phyloP scores from a whole-genome alignment of 83 land plant genomes.

The Thuja plicata region DNA sequence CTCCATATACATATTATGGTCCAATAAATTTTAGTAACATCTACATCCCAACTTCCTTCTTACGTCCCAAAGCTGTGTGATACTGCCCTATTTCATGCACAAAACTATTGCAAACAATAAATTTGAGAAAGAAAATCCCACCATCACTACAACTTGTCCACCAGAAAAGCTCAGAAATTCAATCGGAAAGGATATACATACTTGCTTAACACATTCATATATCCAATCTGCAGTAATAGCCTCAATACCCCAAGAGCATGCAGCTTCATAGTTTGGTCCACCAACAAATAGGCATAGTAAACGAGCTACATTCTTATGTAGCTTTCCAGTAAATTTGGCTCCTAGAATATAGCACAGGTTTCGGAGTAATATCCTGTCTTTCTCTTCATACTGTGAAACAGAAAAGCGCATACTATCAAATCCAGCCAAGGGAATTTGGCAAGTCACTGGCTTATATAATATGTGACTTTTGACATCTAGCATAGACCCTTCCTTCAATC shows the following conservation, averaged over 20 bases:
- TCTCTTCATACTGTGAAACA: slow-evolving; percentile 87
- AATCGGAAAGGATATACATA: slow-evolving; percentile 11
- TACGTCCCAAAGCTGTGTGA: too few relatives aligned
- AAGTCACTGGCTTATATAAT: slow-evolving; percentile 80
- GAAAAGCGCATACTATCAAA: slow-evolving; percentile 71
- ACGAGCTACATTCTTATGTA: too few relatives aligned
- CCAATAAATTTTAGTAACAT: background rate
- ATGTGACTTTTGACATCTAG: slow-evolving; percentile 76
- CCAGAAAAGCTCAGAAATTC: background rate
- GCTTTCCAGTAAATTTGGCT: too few relatives aligned
- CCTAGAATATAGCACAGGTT: too few relatives aligned
- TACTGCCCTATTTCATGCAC: background rate
- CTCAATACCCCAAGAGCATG: slow-evolving; percentile 65
- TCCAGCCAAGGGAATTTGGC: slow-evolving; percentile 84
- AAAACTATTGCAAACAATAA: background rate
- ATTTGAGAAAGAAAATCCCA: background rate
- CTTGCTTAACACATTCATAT: slow-evolving; percentile 6
- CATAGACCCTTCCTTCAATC: slow-evolving; percentile 68
- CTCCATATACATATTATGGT: background rate
- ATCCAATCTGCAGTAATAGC: slow-evolving; percentile 83
- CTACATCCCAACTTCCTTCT: too few relatives aligned
- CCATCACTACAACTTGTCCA: background rate
- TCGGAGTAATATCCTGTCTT: slow-evolving; percentile 27
- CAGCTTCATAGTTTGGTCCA: slow-evolving; percentile 87
- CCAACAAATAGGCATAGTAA: slow-evolving; percentile 33